A percentile compares a stretch with the other conserved stretches of the same genome.
Evolutionary conservation across 1,284 basidiomycete species (phyloP).

Genomic region (Porogramme epimiltina): DNA sequence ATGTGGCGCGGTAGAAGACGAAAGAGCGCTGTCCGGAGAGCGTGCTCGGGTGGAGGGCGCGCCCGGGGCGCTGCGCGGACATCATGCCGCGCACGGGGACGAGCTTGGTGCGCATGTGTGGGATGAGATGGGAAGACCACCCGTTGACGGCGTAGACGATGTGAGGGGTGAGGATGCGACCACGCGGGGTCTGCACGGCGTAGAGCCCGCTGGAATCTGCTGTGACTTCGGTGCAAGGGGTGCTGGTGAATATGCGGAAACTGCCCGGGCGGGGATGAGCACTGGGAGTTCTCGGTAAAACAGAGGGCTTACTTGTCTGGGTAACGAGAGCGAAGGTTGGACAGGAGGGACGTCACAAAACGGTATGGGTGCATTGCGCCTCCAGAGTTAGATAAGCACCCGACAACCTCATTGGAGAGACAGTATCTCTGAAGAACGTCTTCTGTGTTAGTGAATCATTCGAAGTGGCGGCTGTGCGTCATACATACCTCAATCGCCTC

Average conservation of each 20-base stretch:
- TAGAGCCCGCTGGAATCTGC: constrained; percentile 32
- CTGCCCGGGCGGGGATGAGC: constrained; percentile 26
- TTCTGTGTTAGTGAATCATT: not conserved
- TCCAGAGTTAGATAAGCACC: constrained; percentile 41
- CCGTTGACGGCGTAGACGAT: constrained; percentile 83
- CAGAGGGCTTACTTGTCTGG: constrained; percentile 34
- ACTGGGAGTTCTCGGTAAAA: not conserved
- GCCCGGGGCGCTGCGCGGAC: constrained; percentile 63
- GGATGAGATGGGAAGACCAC: constrained; percentile 68
- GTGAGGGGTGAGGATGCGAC: constrained; percentile 54
- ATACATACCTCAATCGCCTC: constrained; percentile 38
- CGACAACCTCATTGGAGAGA: constrained; percentile 36
- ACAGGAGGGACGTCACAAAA: constrained; percentile 44
- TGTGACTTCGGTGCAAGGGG: constrained; percentile 40
- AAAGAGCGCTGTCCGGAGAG: constrained; percentile 49
- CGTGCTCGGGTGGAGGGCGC: constrained; percentile 28
- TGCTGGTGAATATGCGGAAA: constrained; percentile 42
- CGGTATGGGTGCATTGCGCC: constrained; percentile 50
- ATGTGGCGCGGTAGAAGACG: constrained; percentile 53
- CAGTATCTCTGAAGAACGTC: constrained; percentile 34
- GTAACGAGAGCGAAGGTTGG: constrained; percentile 38
- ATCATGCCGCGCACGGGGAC: constrained; percentile 64
- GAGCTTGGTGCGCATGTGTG: constrained; percentile 44
- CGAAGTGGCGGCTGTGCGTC: not conserved
- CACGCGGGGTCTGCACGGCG: constrained; percentile 53